A percentile compares a stretch with the other conserved stretches of the same genome.
phyloP scores from a whole-genome alignment of 345 rosid genomes.

The Acer saccharum region DNA sequence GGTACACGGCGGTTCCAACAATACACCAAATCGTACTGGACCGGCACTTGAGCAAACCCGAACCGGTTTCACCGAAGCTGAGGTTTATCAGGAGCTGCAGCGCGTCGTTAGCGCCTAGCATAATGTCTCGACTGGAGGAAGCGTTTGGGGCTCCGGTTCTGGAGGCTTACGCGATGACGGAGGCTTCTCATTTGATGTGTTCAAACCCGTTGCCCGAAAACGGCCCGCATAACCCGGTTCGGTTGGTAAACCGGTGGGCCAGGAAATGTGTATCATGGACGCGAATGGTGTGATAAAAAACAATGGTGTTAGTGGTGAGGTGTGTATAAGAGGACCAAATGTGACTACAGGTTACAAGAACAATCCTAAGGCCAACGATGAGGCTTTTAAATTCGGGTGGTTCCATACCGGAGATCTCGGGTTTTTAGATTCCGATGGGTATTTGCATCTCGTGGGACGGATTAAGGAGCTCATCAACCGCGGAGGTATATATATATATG shows the following conservation, averaged over 20 bases:
- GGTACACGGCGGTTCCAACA: conserved; percentile 82
- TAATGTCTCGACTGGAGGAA: conserved; percentile 58
- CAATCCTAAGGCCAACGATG: conserved; percentile 82
- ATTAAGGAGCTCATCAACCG: conserved; percentile 98
- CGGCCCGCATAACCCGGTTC: conserved; percentile 67
- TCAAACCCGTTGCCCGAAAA: conserved; percentile 65
- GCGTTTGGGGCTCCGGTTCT: conserved; percentile 68
- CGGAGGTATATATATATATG: conserved; percentile 54
- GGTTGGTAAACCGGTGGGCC: conserved; percentile 67
- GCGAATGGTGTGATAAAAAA: conserved; percentile 52
- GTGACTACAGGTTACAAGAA: conserved; percentile 92
- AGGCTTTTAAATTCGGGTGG: conserved; percentile 88
- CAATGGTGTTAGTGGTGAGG: conserved; percentile 47
- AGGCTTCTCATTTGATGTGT: conserved; percentile 67
- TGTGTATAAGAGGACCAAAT: conserved; percentile 83
- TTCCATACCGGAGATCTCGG: conserved; percentile 94
- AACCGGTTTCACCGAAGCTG: conserved; percentile 48
- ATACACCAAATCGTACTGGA: conserved; percentile 71
- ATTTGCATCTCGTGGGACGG: conserved; percentile 85
- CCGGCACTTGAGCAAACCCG: conserved; percentile 63
- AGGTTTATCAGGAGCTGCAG: conserved; percentile 78
- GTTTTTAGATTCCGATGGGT: conserved; percentile 76
- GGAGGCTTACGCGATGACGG: conserved; percentile 84
- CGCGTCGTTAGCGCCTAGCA: conserved; percentile 67
- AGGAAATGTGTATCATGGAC: conserved; percentile 56